Evolutionary conservation across 352 stramenopile species (phyloP).

Genomic region (Pythium periplocum): DNA sequence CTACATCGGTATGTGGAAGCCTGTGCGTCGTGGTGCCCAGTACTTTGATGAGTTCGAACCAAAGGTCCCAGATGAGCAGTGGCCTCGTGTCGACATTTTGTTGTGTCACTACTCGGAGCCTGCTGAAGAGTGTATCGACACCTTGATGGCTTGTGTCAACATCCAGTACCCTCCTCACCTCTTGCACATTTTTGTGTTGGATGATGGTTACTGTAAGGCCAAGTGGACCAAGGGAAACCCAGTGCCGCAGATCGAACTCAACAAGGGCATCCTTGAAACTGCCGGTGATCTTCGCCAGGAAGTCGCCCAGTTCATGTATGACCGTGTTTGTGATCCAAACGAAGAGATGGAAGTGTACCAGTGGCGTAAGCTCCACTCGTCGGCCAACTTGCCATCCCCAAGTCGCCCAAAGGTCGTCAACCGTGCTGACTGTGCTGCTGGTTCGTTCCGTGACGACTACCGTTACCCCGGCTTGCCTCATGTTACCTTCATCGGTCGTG

Average conservation of each 20-base stretch:
- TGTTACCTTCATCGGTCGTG: slow-evolving; percentile 71
- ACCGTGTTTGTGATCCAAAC: slow-evolving; percentile 77
- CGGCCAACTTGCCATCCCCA: slow-evolving; percentile 64
- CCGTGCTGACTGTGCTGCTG: slow-evolving; percentile 56
- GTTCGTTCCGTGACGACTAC: slow-evolving; percentile 85
- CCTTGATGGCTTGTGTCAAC: slow-evolving; percentile 45
- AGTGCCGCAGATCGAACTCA: slow-evolving; percentile 30
- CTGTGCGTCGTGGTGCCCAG: slow-evolving; percentile 37
- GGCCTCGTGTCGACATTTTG: slow-evolving; percentile 40
- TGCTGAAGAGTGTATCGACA: slow-evolving; percentile 41
- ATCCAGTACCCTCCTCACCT: slow-evolving; percentile 47
- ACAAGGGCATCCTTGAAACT: slow-evolving; percentile 61
- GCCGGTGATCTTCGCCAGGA: slow-evolving; percentile 75
- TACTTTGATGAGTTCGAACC: slow-evolving; percentile 48
- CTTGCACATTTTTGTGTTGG: slow-evolving; percentile 37
- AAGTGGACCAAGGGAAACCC: slow-evolving; percentile 38
- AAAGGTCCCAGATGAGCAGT: slow-evolving; percentile 36
- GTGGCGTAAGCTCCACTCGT: slow-evolving; percentile 82
- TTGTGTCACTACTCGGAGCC: slow-evolving; percentile 53
- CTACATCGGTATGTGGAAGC: slow-evolving; percentile 48
- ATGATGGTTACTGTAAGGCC: slow-evolving; percentile 46
- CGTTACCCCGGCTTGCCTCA: slow-evolving; percentile 70
- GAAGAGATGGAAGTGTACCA: slow-evolving; percentile 83
- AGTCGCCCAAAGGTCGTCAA: slow-evolving; percentile 64
- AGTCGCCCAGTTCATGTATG: slow-evolving; percentile 83